Evolutionary conservation across 1,284 basidiomycete genomes (phyloP), one percentile per base, ranked within the genome.

Genomic region (Ceratobasidium sp.): DNA sequence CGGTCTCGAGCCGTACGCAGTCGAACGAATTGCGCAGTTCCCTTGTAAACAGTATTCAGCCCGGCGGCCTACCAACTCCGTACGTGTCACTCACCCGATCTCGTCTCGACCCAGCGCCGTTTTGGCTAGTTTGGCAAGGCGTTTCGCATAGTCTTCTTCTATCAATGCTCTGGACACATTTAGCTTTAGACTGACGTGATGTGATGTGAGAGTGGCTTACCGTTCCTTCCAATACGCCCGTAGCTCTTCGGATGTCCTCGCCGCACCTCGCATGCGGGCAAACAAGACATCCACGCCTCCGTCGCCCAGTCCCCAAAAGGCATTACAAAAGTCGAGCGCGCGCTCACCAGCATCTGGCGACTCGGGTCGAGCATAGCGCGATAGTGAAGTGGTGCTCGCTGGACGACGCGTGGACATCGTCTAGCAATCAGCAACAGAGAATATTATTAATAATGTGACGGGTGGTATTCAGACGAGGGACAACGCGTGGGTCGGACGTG

Each of bases 61-160:
- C 27, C 3, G 27, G 25, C 27, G 13, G 8, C 35, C 29, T 3
- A 43, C 38, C 13, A 34, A 29, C 25, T 15, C 17, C 10, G n/a
- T 20, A 52, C 60, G 49, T 32, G 42, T 35, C 2, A 83, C 88
- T 74, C 75, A 93, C 90, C 94, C 96, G 71, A 96, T 93, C 80
- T 99, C 96, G 78, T 96, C 93, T 74, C 84, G 85, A 27, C 96
- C 95, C 25, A 98, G 80, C 0, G 86, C 75, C 70, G 83, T 77
- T 79, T 93, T 96, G 32, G 94, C 85, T 27, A 99, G 83, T 78
- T 93, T 95, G 25, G 85, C 81, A 10, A 99, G 77, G 40, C 90
- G 86, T 80, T 95, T 96, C 1, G 96, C 89, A 76, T 98, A 98
- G 35, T 98, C 96, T 74, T 98, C 96, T 78, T 99, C 96, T 73